Evolutionary conservation across 768 basidiomycete genomes (phyloP).

Genomic region (Sistotremastrum suecicum): DNA sequence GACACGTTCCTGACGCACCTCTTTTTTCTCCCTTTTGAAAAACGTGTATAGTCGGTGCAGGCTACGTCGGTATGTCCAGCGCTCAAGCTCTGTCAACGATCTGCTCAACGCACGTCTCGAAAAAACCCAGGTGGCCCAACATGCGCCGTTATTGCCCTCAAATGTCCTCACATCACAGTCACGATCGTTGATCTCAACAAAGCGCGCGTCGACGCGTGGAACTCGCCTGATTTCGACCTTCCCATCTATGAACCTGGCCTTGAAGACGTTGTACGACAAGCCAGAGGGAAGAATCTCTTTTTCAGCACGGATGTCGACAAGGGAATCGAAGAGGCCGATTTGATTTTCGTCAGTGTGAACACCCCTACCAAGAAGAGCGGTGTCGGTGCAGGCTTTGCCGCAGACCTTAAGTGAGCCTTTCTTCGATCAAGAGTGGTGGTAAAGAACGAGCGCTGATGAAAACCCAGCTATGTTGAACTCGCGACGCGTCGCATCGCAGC

Average conservation of each 20-base stretch:
- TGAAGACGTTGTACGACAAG: constrained; percentile 73
- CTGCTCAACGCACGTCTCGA: background rate
- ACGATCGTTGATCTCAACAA: constrained; percentile 98
- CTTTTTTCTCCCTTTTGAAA: background rate
- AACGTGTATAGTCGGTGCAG: constrained; percentile 53
- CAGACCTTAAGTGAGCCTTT: constrained; percentile 95
- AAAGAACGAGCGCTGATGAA: background rate
- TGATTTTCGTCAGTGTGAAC: constrained; percentile 97
- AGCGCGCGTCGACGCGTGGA: constrained; percentile 93
- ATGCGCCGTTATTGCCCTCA: constrained; percentile 87
- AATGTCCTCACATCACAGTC: constrained; percentile 85
- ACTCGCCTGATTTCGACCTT: constrained; percentile 65
- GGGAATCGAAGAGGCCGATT: constrained; percentile 86
- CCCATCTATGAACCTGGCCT: constrained; percentile 99
- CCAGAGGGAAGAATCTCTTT: constrained; percentile 91
- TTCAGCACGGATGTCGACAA: constrained; percentile 93
- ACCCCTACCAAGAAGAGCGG: constrained; percentile 98
- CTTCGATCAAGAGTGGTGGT: no score
- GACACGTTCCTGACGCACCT: constrained; percentile 3
- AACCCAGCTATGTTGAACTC: constrained; percentile 79
- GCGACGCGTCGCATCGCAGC: constrained; percentile 94
- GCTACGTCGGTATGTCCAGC: constrained; percentile 69
- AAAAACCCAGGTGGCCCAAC: constrained; percentile 75
- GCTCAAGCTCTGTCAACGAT: constrained; percentile 9
- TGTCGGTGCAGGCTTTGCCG: constrained; percentile 95